A percentile compares a stretch with the other conserved stretches of the same genome.
These are phyloP conservation scores for Tolypocladium endophyticum DNA, from an alignment of 2,329 filamentous ascomycete species.

Conservation along the genomic window DNA sequence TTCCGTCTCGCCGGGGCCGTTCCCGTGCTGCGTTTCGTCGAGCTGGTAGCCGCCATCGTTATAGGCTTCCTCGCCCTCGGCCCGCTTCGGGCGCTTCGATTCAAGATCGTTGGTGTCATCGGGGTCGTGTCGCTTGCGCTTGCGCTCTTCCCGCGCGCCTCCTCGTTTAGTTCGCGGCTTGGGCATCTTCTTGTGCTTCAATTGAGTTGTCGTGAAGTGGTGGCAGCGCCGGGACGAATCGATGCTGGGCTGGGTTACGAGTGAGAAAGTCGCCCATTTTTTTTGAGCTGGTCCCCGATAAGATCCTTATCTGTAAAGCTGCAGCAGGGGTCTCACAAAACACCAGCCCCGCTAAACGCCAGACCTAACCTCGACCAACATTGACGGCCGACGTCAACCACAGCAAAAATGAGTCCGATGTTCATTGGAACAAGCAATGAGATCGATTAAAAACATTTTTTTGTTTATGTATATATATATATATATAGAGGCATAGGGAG, in stretches of 20 bases:
- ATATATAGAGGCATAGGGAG: no score
- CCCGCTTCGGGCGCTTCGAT: slow-evolving; percentile 14
- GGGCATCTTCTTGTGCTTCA: slow-evolving; percentile 22
- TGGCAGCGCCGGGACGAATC: not conserved
- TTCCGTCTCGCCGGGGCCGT: slow-evolving; percentile 43
- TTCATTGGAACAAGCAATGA: no score
- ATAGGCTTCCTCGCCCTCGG: slow-evolving; percentile 9
- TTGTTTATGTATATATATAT: no score
- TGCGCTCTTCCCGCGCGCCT: slow-evolving; percentile 26
- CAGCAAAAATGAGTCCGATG: no score
- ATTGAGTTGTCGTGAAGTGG: not conserved
- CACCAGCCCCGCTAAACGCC: not conserved
- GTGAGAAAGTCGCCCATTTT: not conserved
- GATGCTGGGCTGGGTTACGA: not conserved
- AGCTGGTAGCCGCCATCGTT: slow-evolving; percentile 10
- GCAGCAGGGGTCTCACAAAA: not conserved
- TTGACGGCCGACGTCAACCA: no score
- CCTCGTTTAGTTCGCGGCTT: slow-evolving; percentile 33
- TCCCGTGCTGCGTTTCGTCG: slow-evolving; percentile 13
- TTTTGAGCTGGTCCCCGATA: slow-evolving; percentile 4
- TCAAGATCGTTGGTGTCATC: slow-evolving; percentile 9
- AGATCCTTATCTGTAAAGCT: slow-evolving; percentile 3
- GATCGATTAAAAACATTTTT: no score
- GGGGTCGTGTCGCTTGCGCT: slow-evolving; percentile 26
- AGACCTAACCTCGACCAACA: no score